Percentiles rank a stretch among this genome's conserved stretches.
These are phyloP conservation scores for Dendrobium huoshanense DNA, from an alignment of 106 monocot species.

Conservation along the genomic window DNA sequence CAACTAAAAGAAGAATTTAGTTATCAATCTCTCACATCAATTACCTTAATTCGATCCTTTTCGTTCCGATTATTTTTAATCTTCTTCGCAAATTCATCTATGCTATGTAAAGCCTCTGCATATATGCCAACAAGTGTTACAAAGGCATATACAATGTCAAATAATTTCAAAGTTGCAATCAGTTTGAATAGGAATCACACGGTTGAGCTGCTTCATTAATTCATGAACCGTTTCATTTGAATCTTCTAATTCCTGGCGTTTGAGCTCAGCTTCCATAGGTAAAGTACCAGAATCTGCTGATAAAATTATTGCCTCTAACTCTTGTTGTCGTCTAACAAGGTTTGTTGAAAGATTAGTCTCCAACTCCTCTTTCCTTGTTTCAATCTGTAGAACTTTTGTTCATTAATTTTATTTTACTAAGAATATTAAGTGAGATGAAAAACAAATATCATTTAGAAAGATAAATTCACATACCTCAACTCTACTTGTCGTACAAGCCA, in stretches of 20 bases:
- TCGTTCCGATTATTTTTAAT: constrained; percentile 41
- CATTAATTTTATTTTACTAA: not conserved
- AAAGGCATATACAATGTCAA: not conserved
- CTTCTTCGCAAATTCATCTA: constrained; percentile 45
- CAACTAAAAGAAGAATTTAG: not conserved
- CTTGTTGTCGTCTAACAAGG: constrained; percentile 81
- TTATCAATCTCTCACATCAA: not conserved
- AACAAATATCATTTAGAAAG: not conserved
- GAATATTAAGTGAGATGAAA: not conserved
- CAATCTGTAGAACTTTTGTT: constrained; percentile 44
- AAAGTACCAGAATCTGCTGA: constrained; percentile 61
- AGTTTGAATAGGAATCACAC: constrained; percentile 16
- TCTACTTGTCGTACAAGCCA: constrained; percentile 71
- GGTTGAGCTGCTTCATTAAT: constrained; percentile 68
- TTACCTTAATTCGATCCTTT: constrained; percentile 66
- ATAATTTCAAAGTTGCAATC: not conserved
- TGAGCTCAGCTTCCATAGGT: constrained; percentile 49
- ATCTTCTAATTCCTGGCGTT: constrained; percentile 55
- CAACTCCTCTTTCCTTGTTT: constrained; percentile 96
- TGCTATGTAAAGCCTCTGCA: constrained; percentile 36
- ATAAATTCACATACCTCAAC: constrained; percentile 50
- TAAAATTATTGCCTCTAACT: constrained; percentile 67
- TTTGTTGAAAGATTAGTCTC: constrained; percentile 93
- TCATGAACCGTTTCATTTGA: constrained; percentile 53
- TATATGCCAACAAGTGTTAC: constrained; percentile 2